phyloP scores from a whole-genome alignment of 108 stramenopile genomes.

The Parietichytrium sp. region DNA sequence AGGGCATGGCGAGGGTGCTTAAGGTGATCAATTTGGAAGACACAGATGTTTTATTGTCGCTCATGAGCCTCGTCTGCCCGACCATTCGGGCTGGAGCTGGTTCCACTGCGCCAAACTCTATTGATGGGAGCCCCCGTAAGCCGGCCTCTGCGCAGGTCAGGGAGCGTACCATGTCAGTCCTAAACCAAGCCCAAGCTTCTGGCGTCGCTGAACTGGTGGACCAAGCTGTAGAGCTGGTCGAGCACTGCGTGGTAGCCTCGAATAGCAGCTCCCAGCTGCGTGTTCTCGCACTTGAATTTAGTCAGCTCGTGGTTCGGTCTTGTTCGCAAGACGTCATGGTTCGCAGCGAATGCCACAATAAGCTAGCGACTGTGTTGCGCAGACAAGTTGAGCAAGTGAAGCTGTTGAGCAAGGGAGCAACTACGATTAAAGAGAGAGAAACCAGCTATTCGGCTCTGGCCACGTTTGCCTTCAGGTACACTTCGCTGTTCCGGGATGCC shows the following conservation, averaged over 20 bases:
- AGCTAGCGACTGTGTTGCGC: neutral
- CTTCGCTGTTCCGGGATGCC: neutral
- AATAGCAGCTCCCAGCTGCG: neutral
- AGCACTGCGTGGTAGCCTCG: neutral
- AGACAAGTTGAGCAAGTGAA: slow-evolving; percentile 25
- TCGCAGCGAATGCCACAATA: neutral
- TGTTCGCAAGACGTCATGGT: neutral
- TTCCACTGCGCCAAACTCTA: too few species aligned
- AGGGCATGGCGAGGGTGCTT: neutral
- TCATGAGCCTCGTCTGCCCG: slow-evolving; percentile 3
- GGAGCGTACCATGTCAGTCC: slow-evolving; percentile 7
- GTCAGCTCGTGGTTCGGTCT: neutral
- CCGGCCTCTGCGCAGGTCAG: neutral
- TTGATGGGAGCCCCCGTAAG: slow-evolving; percentile 6
- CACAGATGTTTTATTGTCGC: neutral
- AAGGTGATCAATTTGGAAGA: neutral
- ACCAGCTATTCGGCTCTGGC: slow-evolving; percentile 3
- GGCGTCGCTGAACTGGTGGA: neutral
- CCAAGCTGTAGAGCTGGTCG: neutral
- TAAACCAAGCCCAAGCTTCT: neutral
- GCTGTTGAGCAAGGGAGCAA: neutral
- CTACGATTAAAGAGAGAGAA: neutral
- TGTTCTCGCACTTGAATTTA: slow-evolving; percentile 28
- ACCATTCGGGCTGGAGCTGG: neutral
- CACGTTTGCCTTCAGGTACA: neutral